Evolutionary conservation across 2,329 filamentous ascomycete species (phyloP), one percentile per base, ranked within the genome.

Genomic region (Cytospora mali): DNA sequence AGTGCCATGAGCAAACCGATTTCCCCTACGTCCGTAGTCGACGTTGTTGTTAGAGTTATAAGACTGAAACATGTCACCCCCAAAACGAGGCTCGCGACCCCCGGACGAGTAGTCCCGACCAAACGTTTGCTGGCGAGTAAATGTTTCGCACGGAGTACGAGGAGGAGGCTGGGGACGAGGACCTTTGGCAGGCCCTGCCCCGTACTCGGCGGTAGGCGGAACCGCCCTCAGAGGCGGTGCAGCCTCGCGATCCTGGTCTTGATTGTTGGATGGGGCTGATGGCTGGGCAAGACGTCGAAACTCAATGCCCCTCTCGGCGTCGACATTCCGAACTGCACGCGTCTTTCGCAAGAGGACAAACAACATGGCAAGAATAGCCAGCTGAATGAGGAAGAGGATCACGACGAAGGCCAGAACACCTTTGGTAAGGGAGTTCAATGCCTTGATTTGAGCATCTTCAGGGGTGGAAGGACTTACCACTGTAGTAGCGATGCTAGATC

Each of bases 1-100:
- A 1, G 33, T 60, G 18, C 28, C 35, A 16, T 48, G 50, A 18
- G 35, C 50, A 48, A 60, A 60, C 4, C 23, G 42, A 29, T 60
- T 54, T 1, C 57, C 50, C n/a, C 27, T 31, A 6, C 27, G 21
- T 11, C 57, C 57, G 16, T 60, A 60, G 35, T 60, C 2, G 3
- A 39, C 50, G 27, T 33, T 7, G 27, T 46, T 46, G 4, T 21
- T 42, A 9, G 51, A 52, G 7, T 50, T 59, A 18, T 42, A 21
- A n/a, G n/a, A 21, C n/a, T 27, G 28, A 16, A 16, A 23, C 21
- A 7, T 11, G 4, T 3, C 23, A 1, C 4, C 33, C 3, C 42
- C 25, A 7, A 23, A 29, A 16, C 49, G 49, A 11, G 3, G 1
- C 6, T 18, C 6, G 18, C 57, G 57, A 28, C 18, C 25, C 6